Base-by-base conservation (phyloP, 805 yeast genomes). In the Spathaspora gorwiae region DNA sequence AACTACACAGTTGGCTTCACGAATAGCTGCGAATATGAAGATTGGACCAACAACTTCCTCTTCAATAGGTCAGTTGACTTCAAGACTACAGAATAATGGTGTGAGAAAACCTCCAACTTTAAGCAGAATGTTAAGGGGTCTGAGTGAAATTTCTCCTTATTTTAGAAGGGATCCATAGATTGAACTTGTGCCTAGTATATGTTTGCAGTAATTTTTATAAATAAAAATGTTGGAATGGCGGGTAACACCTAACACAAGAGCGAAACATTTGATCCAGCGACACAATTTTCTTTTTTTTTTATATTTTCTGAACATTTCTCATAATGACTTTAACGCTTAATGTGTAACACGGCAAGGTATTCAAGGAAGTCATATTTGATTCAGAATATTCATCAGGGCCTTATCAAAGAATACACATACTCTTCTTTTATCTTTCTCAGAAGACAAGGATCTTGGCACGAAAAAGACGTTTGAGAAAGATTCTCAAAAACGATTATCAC, bases 11-110 rank as follows among this genome's bases (percentile, higher is more conserved):
- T 39, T 47, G 19, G 45, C 51, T 12, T 47, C 51, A 7, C 32
- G 46, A 19, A 47, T 47, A 7, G 34, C 47, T 14, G 39, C 51
- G 26, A 46, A 47, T 35, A 47, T 47, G 43, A 44, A 37, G 35
- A 24, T 42, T 8, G 44, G 43, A 13, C 37, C 37, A 9, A 39
- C 43, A 9, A 11, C 32, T 29, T 29, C 32, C 5, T 11, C 32
- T 9, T 11, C 9, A 9, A 29, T 6, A 9, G 32, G 12, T 9
- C 32, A 5, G 31, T 27, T 27, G 31, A 7, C 31, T 7, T 27
- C 31, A 29, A 29, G 6, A 29, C 12, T 11, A 29, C 32, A 29
- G 32, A 29, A 29, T 29, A 11, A 29, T 29, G 12, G 32, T 9
- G 12, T 29, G 12, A 29, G 32, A 6, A 42, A 42, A 38, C 31